Conservation (phyloP, 257 asterid genomes). For the Ehretia macrophylla region DNA sequence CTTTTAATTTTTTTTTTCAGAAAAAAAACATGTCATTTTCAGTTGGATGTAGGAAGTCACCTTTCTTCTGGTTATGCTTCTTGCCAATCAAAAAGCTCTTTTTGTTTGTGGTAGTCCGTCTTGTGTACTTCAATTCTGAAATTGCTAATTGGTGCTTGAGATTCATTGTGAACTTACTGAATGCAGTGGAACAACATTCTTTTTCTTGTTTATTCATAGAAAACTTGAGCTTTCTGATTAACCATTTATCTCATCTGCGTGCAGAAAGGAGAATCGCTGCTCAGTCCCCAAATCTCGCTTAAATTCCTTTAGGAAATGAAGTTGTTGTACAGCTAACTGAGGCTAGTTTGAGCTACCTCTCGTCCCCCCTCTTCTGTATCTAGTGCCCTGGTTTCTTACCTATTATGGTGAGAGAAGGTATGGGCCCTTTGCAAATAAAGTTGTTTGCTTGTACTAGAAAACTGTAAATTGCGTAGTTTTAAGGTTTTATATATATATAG, state of each 20-base stretch:
- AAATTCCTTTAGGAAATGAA: constrained; percentile 13
- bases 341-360: constrained; percentile 38
- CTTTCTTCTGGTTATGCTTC: too few relatives aligned
- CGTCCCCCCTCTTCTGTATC: constrained; percentile 12
- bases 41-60: too few relatives aligned
- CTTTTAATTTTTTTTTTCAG: too few relatives aligned
- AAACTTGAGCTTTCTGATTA: neutral
- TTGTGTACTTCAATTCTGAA: too few relatives aligned
- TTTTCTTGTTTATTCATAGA: too few relatives aligned
- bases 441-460: constrained; percentile 40
- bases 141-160: too few relatives aligned
- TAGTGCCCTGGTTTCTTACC: neutral
- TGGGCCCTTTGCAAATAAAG: constrained; percentile 24
- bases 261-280: constrained; percentile 37
- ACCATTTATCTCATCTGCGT: neutral
- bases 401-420: too few relatives aligned
- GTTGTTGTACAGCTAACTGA: constrained; percentile 36
- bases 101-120: too few relatives aligned
- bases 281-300: constrained; percentile 12
- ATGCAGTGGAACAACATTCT: too few relatives aligned
- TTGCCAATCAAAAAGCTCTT: too few relatives aligned
- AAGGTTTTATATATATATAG: constrained; percentile 24
- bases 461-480: constrained; percentile 42
- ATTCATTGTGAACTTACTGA: too few relatives aligned
- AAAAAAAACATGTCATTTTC: too few relatives aligned